phyloP scores from a whole-genome alignment of 768 basidiomycete species.

The Lactarius vividus region DNA sequence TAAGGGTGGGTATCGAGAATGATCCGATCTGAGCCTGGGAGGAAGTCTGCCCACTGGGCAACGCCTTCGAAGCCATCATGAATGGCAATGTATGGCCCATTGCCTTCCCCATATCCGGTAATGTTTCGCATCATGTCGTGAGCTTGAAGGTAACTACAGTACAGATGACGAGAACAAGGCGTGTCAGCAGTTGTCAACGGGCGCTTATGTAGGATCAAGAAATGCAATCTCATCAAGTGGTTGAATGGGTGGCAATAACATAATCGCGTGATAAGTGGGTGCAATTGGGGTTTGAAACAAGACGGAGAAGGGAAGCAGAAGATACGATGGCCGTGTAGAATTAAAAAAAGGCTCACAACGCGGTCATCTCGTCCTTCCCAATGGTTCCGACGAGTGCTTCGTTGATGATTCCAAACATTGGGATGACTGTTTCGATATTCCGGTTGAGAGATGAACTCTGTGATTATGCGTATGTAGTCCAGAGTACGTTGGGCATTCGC shows the following conservation, averaged over 20 bases:
- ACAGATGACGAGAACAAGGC: slow-evolving; percentile 39
- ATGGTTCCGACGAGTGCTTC: slow-evolving; percentile 57
- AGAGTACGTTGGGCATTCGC: slow-evolving; percentile 85
- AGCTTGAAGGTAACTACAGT: slow-evolving; percentile 54
- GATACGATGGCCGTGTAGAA: slow-evolving; percentile 32
- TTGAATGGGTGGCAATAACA: slow-evolving; percentile 9
- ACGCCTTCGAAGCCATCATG: slow-evolving; percentile 58
- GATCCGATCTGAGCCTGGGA: slow-evolving; percentile 43
- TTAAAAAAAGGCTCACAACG: slow-evolving; percentile 50
- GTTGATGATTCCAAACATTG: slow-evolving; percentile 63
- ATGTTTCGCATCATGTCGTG: slow-evolving; percentile 71
- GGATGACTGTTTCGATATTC: slow-evolving; percentile 63
- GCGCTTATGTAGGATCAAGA: slow-evolving; percentile 1
- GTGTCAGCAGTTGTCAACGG: slow-evolving; percentile 5
- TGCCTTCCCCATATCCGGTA: slow-evolving; percentile 67
- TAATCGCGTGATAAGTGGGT: slow-evolving; percentile 1
- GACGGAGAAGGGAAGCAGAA: slow-evolving; percentile 7
- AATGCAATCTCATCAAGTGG: slow-evolving; percentile 2
- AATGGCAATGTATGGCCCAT: slow-evolving; percentile 57
- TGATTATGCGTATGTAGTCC: slow-evolving; percentile 72
- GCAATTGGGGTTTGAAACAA: not conserved
- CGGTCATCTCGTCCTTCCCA: slow-evolving; percentile 52
- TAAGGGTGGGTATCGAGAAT: slow-evolving; percentile 54
- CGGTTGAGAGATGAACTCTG: slow-evolving; percentile 82
- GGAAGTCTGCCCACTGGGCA: slow-evolving; percentile 42